Evolutionary conservation across 1,284 basidiomycete genomes (phyloP), one percentile per base, ranked within the genome.

Genomic region (Anthracocystis walkeri): DNA sequence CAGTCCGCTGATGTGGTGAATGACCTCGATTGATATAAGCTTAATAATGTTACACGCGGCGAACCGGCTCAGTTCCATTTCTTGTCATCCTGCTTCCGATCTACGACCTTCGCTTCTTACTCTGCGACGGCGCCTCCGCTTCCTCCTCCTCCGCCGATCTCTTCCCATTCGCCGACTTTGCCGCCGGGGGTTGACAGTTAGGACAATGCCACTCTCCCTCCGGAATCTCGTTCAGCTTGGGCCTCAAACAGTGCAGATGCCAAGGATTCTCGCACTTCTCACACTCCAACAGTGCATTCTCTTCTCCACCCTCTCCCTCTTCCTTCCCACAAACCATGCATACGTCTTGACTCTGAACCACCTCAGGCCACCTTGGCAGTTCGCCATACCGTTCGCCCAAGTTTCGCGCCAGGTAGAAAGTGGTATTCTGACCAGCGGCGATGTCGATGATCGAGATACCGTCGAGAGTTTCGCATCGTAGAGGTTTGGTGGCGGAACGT

Each of bases 401-500:
- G 93, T 85, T 92, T 90, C 57, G 58, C 91, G 88, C 80, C 89
- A 85, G 90, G 55, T 90, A 91, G 77, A 93, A 88, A 0, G 93
- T 93, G 27, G 92, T 94, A 82, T 93, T 93, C 78, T 94, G 92
- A 14, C 91, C 93, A 0, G 91, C 91, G 0, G 91, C 92, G 61
- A 97, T 88, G 69, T 91, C 90, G 63, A 96, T 87, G 56, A 97
- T 89, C 14, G 93, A 89, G 52, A 97, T 89, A 0, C 90, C 92
- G 21, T 86, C 86, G 8, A 97, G 88, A 7, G 91, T 89, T n/a
- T 90, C 86, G 75, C 94, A 90, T 35, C 88, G 88, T 0, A 88
- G 89, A 0, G 95, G 95, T 80, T 95, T 94, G 4, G 93, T 95
- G 0, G 93, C 90, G 75, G 93, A 94, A 86, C 93, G 94, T 0